A percentile compares a stretch with the other conserved stretches of the same genome.
These are phyloP conservation scores for Circinella umbellata DNA, from an alignment of 371 early-diverging fungal genomes.

Conservation along the genomic window DNA sequence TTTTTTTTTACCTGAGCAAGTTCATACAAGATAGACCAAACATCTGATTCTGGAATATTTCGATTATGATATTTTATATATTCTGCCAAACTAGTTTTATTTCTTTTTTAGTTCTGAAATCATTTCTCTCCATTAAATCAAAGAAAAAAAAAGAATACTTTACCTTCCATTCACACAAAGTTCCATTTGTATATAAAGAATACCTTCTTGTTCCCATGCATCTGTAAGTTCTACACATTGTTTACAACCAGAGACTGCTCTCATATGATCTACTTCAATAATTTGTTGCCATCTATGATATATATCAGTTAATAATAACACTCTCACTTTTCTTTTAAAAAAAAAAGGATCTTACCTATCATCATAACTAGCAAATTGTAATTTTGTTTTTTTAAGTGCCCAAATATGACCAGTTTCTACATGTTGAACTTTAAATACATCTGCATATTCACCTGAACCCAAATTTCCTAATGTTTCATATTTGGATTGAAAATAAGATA, in stretches of 20 bases:
- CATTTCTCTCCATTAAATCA: not conserved
- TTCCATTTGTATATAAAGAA: conserved; percentile 88
- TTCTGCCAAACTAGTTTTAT: conserved; percentile 12
- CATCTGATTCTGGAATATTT: conserved; percentile 63
- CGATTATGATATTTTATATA: conserved; percentile 28
- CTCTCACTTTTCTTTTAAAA: too few species aligned
- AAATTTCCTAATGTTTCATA: conserved; percentile 38
- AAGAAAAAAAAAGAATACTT: too few species aligned
- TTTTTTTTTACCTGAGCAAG: conserved; percentile 69
- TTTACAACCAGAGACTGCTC: conserved; percentile 59
- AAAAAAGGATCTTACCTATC: too few species aligned
- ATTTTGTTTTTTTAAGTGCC: conserved; percentile 81
- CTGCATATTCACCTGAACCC: conserved; percentile 83
- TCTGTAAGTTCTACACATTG: conserved; percentile 71
- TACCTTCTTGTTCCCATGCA: conserved; percentile 94
- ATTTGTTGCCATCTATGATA: conserved; percentile 57
- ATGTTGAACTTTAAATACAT: conserved; percentile 73
- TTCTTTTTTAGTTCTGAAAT: conserved; percentile 5
- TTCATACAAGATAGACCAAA: conserved; percentile 84
- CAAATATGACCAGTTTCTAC: conserved; percentile 60
- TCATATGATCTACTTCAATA: conserved; percentile 82
- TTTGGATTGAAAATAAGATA: conserved; percentile 38
- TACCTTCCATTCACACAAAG: conserved; percentile 83
- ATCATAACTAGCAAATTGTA: conserved; percentile 69
- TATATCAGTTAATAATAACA: conserved; percentile 27